Conservation (phyloP, 345 rosid genomes). For the Salix udensis region DNA sequence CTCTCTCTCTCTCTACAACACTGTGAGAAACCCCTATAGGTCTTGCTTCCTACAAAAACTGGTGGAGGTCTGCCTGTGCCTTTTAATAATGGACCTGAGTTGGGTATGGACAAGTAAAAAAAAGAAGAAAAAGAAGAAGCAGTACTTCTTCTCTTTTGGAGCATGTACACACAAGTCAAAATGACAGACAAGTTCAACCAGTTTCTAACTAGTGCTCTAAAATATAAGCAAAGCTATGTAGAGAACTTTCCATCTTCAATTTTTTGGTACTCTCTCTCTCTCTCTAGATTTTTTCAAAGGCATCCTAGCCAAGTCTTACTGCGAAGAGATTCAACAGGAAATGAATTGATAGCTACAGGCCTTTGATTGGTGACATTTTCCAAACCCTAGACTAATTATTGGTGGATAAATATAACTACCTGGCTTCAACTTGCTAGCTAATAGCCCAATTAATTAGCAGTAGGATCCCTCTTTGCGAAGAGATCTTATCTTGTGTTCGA, state of each 20-base stretch:
- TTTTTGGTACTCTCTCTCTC: background rate
- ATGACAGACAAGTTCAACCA: conserved; percentile 30
- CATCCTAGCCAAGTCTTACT: conserved; percentile 35
- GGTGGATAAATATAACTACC: conserved; percentile 29
- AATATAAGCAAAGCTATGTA: conserved; percentile 6
- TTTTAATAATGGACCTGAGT: conserved; percentile 24
- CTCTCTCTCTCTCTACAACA: background rate
- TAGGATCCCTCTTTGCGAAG: too few species aligned
- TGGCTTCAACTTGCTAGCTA: conserved; percentile 26
- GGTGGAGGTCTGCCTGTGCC: background rate
- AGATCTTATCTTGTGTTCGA: too few species aligned
- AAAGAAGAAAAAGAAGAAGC: background rate
- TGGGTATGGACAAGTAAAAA: background rate
- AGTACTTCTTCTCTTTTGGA: background rate
- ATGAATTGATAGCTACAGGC: conserved; percentile 24
- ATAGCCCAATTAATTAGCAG: background rate
- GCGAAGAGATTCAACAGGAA: conserved; percentile 3
- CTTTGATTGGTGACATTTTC: conserved; percentile 41
- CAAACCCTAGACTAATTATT: conserved; percentile 35
- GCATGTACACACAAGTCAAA: conserved; percentile 34
- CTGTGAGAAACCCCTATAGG: conserved; percentile 14
- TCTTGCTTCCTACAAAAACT: conserved; percentile 18
- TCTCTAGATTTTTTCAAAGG: conserved; percentile 8
- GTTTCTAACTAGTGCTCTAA: conserved; percentile 14
- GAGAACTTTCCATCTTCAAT: conserved; percentile 29